Evolutionary conservation across 2,329 filamentous ascomycete genomes (phyloP), one percentile per base, ranked within the genome.

Genomic region (Pseudocercospora crystallina): DNA sequence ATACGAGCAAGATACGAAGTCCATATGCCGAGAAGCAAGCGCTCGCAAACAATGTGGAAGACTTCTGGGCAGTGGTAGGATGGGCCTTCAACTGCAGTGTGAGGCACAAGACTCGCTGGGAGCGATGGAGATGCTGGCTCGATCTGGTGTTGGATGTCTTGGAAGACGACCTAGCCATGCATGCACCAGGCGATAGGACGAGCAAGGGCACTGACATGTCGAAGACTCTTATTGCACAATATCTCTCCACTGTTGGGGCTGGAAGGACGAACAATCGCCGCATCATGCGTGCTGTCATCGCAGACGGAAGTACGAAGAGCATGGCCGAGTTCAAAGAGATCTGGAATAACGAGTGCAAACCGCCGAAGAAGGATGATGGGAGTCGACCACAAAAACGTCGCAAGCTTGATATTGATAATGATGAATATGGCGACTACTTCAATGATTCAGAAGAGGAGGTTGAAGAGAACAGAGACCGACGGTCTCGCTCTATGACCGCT

Each of bases 71-170:
- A 36, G 81, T 89, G 0, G 80, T 94, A 0, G 94, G 92, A 3
- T 97, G 94, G 94, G 87, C 89, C 0, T 90, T 97, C 68, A 94
- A 92, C 66, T 97, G 92, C 72, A 91, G 89, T 44, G 79, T 87
- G 1, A 69, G 80, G 30, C 78, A 92, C 60, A 83, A 83, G 1
- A 78, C 80, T 35, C 80, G 92, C 14, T 97, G 94, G 92, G 79
- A 77, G 43, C 80, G 84, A 64, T 97, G 91, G 90, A 83, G 80
- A 60, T 71, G 82, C 7, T 96, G 90, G 87, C 75, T 97, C 11
- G 80, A 85, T 31, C 84, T 87, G 54, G 86, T 96, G 78, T 69
- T 95, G 5, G 86, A 91, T 61, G 82, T 87, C 5, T 73, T 96
- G 10, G 86, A 94, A 58, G 74, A 76, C 2, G 89, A 95, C 61